These are phyloP conservation scores for Phytophthora parvispora DNA, from an alignment of 352 stramenopile species.

Conservation along the genomic window DNA sequence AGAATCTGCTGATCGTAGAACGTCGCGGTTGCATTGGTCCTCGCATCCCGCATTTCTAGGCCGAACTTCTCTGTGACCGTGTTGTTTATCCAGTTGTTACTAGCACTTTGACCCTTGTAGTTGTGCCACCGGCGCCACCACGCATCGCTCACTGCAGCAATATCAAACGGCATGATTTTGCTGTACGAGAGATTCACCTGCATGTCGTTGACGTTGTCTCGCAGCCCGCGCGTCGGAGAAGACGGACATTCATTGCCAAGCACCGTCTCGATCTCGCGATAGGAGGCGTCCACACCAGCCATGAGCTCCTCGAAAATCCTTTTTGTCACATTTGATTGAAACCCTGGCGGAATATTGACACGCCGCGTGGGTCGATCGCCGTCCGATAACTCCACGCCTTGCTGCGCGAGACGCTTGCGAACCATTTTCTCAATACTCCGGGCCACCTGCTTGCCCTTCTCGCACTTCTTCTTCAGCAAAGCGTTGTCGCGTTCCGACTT, in stretches of 20 bases:
- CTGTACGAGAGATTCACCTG: constrained; percentile 55
- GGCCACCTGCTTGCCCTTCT: constrained; percentile 39
- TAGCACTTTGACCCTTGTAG: constrained; percentile 33
- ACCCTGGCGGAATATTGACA: constrained; percentile 28
- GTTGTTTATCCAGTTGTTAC: constrained; percentile 46
- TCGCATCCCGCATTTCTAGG: constrained; percentile 58
- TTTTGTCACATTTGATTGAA: constrained; percentile 17
- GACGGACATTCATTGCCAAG: constrained; percentile 36
- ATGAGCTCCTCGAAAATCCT: constrained; percentile 41
- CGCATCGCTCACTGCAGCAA: constrained; percentile 37
- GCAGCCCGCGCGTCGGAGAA: constrained; percentile 24
- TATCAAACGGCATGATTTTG: constrained; percentile 52
- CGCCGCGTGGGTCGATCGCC: constrained; percentile 30
- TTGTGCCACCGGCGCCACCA: constrained; percentile 50
- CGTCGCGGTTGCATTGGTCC: constrained; percentile 52
- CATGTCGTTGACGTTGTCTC: constrained; percentile 49
- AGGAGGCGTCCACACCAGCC: constrained; percentile 29
- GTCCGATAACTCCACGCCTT: constrained; percentile 33
- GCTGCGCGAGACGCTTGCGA: constrained; percentile 23
- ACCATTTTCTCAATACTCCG: constrained; percentile 41
- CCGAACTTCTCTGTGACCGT: constrained; percentile 69
- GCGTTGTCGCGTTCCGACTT: constrained; percentile 44
- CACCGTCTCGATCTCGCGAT: constrained; percentile 40
- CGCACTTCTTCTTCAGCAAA: constrained; percentile 49
- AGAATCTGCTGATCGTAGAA: constrained; percentile 71